Evolutionary conservation across 2,329 filamentous ascomycete genomes (phyloP), one percentile per base, ranked within the genome.

Genomic region (Paecilomyces formosus): DNA sequence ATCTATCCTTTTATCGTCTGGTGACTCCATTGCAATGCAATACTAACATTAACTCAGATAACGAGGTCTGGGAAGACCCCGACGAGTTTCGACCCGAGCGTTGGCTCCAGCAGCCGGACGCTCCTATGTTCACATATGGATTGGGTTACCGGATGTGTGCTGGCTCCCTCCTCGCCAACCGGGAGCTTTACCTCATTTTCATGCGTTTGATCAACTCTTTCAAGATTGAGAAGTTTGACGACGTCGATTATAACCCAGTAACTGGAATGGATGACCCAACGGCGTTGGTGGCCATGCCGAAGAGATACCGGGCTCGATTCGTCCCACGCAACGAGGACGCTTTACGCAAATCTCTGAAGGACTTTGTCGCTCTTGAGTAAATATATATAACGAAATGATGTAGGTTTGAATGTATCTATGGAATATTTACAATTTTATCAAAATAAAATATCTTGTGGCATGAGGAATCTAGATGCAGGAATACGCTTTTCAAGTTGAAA

Each of bases 61-160:
- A 78, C 0, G 76, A 78, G 11, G 77, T 85, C n/a, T 86, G 82
- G 82, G 68, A 66, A 13, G 84, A 87, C 61, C 82, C 84, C 1
- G 78, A 82, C 33, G 76, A 74, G 5, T 87, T 88, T 73, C 78
- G 83, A 9, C 82, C 82, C 0, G 83, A 87, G 66, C 78, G 85
- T 26, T 88, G 84, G 84, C 71, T 85, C 11, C 82, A 86, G 67
- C 79, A 85, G 54, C 83, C 85, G 0, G 84, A 88, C 28, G 83
- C 83, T 3, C 85, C 85, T 0, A 70, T 87, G 12, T 87, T 87
- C 68, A 86, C 84, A 0, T 88, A 87, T 59, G 85, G 85, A 0
- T 75, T 88, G 9, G 85, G 85, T 1, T 87, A 87, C 62, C 80
- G 85, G 45, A 88, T 88, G 85, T 88, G 86, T 61, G 84, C 85